A percentile compares a stretch with the other conserved stretches of the same genome.
Evolutionary conservation across 2,329 filamentous ascomycete species (phyloP).

Genomic region (Ophiobolus disseminans): DNA sequence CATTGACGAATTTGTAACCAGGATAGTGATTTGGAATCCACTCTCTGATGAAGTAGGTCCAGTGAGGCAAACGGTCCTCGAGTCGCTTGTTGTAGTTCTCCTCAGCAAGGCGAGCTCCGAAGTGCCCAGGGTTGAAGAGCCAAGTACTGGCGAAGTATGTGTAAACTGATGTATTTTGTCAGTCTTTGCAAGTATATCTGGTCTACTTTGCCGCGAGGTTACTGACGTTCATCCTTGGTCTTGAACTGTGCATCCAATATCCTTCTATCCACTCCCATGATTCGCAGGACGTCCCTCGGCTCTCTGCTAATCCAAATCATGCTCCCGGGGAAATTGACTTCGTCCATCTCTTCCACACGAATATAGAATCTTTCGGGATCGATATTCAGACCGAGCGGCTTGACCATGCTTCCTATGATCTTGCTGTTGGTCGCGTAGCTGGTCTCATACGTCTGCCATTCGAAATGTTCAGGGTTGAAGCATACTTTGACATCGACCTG

Average conservation of each 20-base stretch:
- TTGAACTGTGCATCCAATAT: conserved; percentile 25
- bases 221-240: conserved; percentile 29
- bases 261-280: conserved; percentile 27
- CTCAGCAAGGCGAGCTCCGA: conserved; percentile 26
- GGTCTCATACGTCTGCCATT: conserved; percentile 30
- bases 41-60: conserved; percentile 28
- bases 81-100: conserved; percentile 23
- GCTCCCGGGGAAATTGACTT: conserved; percentile 25
- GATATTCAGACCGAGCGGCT: conserved; percentile 35
- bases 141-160: conserved; percentile 25
- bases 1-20: conserved; percentile 6
- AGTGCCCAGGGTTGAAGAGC: conserved; percentile 36
- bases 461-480: conserved; percentile 22
- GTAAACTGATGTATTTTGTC: conserved; percentile 25
- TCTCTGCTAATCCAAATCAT: conserved; percentile 32
- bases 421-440: conserved; percentile 32
- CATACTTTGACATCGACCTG: conserved; percentile 39
- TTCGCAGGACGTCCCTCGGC: conserved; percentile 23
- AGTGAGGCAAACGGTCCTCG: conserved; percentile 21
- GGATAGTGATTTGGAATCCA: conserved; percentile 32
- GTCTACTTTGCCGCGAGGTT: too few species aligned
- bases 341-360: conserved; percentile 34
- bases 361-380: conserved; percentile 32
- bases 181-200: not conserved
- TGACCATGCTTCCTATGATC: conserved; percentile 34